These are phyloP conservation scores for Collariella sp. DNA, from an alignment of 495 filamentous ascomycete species.

Conservation along the genomic window DNA sequence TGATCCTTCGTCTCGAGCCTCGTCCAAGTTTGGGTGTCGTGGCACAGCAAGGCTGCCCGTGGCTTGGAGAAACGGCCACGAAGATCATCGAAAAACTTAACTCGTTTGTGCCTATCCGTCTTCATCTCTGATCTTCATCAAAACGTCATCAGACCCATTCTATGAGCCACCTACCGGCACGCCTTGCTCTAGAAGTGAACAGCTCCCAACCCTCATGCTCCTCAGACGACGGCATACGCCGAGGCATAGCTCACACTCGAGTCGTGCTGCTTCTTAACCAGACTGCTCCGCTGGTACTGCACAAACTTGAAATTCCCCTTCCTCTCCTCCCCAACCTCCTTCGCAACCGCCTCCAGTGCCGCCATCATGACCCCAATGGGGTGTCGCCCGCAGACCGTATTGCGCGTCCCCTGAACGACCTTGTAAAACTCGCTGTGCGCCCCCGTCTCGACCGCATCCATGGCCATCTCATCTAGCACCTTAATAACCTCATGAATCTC, in stretches of 20 bases:
- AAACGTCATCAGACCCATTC: too few species aligned
- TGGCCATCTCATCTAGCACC: constrained; percentile 68
- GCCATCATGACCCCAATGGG: constrained; percentile 94
- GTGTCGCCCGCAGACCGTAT: constrained; percentile 93
- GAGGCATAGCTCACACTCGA: constrained; percentile 94
- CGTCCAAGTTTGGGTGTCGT: not conserved
- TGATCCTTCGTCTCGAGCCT: not conserved
- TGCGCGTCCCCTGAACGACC: constrained; percentile 61
- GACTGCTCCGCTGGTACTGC: constrained; percentile 81
- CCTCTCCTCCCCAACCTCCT: constrained; percentile 27
- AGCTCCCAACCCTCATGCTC: not conserved
- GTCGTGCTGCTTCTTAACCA: constrained; percentile 60
- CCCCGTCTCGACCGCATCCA: constrained; percentile 73
- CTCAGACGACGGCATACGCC: constrained; percentile 58
- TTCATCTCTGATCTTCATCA: too few species aligned
- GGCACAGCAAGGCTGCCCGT: not conserved
- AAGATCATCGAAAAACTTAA: too few species aligned
- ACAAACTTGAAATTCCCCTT: constrained; percentile 72
- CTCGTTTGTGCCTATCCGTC: too few species aligned
- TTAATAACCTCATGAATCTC: constrained; percentile 81
- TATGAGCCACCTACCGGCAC: not conserved
- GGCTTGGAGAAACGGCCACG: not conserved
- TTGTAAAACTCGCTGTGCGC: constrained; percentile 59
- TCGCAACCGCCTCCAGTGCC: constrained; percentile 55
- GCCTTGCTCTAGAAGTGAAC: not conserved